Evolutionary conservation across 1,284 basidiomycete species (phyloP), one percentile per base, ranked within the genome.

Genomic region (Ceratobasidium sp.): DNA sequence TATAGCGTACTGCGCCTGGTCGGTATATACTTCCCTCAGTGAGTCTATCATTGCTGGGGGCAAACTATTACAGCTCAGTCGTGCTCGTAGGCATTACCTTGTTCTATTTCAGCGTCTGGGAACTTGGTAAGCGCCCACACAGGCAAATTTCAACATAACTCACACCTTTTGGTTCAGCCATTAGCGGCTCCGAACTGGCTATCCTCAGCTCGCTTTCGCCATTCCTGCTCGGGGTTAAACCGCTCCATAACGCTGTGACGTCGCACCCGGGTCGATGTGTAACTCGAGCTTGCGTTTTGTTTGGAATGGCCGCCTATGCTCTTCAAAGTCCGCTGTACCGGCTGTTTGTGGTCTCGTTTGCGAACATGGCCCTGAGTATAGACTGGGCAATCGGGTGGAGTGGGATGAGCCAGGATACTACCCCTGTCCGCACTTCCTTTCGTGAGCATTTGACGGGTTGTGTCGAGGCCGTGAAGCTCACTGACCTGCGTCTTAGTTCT

Each of bases 21-120:
- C 95, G 0, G 86, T 93, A 51, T 89, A 94, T 79, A 96, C 95
- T 0, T 88, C 90, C 0, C 87, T 98, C 24, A 88, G 66, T 69
- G 34, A 56, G 66, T 46, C 19, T 34, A 29, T 27, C 8, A 14
- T 34, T 9, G 27, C 16, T 16, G 29, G 29, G 4, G 11, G 27
- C 16, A 6, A n/a, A 7, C 34, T 31, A 14, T 56, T 56, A 14
- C 8, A 22, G 9, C 53, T 69, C 13, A 69, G 11, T 11, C 5
- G n/a, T 2, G 11, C 16, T 29, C 24, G 39, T 13, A 69, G 66
- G 92, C 9, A 90, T 93, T 0, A 91, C 92, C 48, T 86, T 98
- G 6, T 98, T 97, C 84, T 98, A 96, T 83, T 96, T 94, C 84
- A 94, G 92, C 29, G 90, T 96, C 7, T 96, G 94, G 94, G 87